A percentile compares a stretch with the other conserved stretches of the same genome.
phyloP scores from a whole-genome alignment of 2,329 filamentous ascomycete species.

The Penicillium glabrum region DNA sequence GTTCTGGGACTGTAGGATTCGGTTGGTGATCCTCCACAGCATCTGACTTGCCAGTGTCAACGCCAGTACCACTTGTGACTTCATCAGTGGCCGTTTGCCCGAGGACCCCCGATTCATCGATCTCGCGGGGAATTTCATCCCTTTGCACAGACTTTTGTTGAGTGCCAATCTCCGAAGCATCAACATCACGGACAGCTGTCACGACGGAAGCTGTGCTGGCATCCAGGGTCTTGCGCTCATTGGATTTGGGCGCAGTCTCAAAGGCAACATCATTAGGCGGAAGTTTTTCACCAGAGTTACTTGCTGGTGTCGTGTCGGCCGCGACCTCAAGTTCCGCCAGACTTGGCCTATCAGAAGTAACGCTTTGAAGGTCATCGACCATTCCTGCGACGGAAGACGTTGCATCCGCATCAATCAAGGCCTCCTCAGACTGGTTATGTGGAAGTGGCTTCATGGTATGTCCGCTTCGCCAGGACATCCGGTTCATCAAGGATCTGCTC shows the following conservation, averaged over 20 bases:
- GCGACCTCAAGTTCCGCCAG: background rate
- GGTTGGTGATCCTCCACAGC: background rate
- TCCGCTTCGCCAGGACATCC: slow-evolving; percentile 25
- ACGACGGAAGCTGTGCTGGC: background rate
- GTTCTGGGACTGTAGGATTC: background rate
- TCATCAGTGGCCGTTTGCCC: background rate
- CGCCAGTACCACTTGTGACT: background rate
- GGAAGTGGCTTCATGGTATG: slow-evolving; percentile 11
- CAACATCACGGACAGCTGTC: background rate
- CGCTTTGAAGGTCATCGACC: slow-evolving; percentile 24
- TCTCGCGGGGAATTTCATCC: background rate
- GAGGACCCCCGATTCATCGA: background rate
- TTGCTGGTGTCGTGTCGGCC: background rate
- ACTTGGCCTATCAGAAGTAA: slow-evolving; percentile 18
- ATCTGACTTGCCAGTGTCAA: background rate
- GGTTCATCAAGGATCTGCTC: slow-evolving; percentile 27
- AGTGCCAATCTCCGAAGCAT: background rate
- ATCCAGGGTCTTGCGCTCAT: background rate
- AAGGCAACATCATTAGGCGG: background rate
- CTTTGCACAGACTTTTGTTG: background rate
- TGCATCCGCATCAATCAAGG: slow-evolving; percentile 25
- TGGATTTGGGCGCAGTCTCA: background rate
- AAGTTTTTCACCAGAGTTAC: background rate
- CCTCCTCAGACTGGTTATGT: slow-evolving; percentile 37
- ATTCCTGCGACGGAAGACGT: slow-evolving; percentile 28